phyloP scores from a whole-genome alignment of 2,329 filamentous ascomycete genomes.

The Capronia epimyces region DNA sequence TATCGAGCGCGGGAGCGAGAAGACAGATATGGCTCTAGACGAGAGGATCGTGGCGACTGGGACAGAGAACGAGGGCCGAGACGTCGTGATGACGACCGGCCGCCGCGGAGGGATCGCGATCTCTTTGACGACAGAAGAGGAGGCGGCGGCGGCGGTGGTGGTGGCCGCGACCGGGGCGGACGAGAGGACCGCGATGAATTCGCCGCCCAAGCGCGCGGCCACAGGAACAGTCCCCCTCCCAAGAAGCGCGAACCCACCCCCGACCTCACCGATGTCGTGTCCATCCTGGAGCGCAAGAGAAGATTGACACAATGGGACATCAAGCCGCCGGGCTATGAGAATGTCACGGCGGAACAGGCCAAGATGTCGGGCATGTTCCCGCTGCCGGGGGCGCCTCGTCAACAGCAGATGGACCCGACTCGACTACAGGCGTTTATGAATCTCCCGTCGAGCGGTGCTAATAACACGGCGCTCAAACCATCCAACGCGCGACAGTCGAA shows the following conservation, averaged over 20 bases:
- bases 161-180: conserved; percentile 38
- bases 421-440: conserved; percentile 95
- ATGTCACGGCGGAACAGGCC: conserved; percentile 95
- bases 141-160: conserved; percentile 39
- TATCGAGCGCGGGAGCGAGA: conserved; percentile 91
- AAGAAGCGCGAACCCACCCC: conserved; percentile 95
- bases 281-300: conserved; percentile 78
- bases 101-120: conserved; percentile 53
- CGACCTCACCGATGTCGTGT: conserved; percentile 80
- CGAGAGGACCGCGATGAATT: conserved; percentile 49
- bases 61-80: conserved; percentile 61
- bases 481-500: conserved; percentile 91
- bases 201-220: conserved; percentile 46
- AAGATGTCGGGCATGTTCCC: conserved; percentile 99
- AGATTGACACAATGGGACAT: conserved; percentile 99
- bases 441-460: conserved; percentile 65
- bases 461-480: conserved; percentile 63
- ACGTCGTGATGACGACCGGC: conserved; percentile 62
- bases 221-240: conserved; percentile 68
- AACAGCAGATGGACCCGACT: conserved; percentile 90
- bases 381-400: conserved; percentile 85
- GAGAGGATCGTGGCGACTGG: conserved; percentile 67
- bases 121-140: conserved; percentile 58
- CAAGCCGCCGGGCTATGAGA: conserved; percentile 96
- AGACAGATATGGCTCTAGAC: conserved; percentile 69